These are phyloP conservation scores for Brasenia schreberi DNA, from an alignment of 164 flowering plant species.

Conservation along the genomic window DNA sequence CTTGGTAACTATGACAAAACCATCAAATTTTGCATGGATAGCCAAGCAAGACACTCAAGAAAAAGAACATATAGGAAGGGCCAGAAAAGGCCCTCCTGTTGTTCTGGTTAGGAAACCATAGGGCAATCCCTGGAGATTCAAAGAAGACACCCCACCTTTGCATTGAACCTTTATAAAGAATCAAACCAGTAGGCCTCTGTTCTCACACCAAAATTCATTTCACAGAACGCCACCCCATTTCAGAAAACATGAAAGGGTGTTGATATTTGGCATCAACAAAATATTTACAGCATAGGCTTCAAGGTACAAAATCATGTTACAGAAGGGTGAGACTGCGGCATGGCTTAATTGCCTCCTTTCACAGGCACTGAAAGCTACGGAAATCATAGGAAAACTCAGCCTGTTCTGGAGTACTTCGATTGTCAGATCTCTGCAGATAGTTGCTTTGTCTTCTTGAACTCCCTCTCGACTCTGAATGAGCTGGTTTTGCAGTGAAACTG, in stretches of 20 bases:
- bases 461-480: constrained; percentile 19
- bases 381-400: constrained; percentile 42
- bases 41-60: too few relatives aligned
- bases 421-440: constrained; percentile 44
- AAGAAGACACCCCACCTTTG: not conserved
- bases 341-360: constrained; percentile 3
- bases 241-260: not conserved
- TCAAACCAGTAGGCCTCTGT: not conserved
- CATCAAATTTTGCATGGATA: too few relatives aligned
- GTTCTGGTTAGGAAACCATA: not conserved
- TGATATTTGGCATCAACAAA: not conserved
- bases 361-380: constrained; percentile 31
- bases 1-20: too few relatives aligned
- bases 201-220: not conserved
- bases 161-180: not conserved
- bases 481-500: constrained; percentile 35
- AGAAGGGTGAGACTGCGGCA: not conserved
- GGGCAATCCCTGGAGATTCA: not conserved
- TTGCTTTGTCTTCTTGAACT: constrained; percentile 18
- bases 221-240: not conserved
- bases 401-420: constrained; percentile 28
- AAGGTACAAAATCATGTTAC: not conserved
- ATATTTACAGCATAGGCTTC: not conserved
- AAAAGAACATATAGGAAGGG: not conserved
- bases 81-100: not conserved